phyloP scores from a whole-genome alignment of 176 grass and related monocot genomes.

The Triticum dicoccoides region DNA sequence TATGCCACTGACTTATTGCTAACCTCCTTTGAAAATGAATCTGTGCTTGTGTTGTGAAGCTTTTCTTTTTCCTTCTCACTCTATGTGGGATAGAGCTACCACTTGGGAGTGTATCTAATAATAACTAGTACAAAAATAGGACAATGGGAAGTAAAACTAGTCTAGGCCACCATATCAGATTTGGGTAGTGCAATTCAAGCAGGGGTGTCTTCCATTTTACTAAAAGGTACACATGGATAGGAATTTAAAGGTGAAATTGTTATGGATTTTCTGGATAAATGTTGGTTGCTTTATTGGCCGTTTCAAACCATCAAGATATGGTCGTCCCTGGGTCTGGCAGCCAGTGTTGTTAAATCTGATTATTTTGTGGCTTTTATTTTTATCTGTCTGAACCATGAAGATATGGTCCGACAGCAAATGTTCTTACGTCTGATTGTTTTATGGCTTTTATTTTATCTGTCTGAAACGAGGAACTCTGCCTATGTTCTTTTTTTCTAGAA shows the following conservation, averaged over 20 bases:
- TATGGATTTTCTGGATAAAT: constrained; percentile 3
- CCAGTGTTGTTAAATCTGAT: neutral
- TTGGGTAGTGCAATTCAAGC: neutral
- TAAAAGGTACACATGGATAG: neutral
- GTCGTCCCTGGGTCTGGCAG: neutral
- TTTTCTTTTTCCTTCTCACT: constrained; percentile 1
- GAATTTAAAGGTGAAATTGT: constrained; percentile 3
- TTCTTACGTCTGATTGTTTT: constrained; percentile 3
- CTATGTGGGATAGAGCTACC: neutral
- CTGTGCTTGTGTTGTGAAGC: neutral
- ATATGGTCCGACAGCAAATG: neutral
- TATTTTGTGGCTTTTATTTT: neutral
- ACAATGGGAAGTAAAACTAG: neutral
- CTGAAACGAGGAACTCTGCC: neutral
- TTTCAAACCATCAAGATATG: neutral
- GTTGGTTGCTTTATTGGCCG: neutral
- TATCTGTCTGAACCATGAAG: constrained; percentile 1
- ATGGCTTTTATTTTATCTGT: neutral
- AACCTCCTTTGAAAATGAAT: constrained; percentile 18
- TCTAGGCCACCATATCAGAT: neutral
- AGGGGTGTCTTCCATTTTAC: neutral
- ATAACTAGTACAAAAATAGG: neutral
- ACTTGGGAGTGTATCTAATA: neutral
- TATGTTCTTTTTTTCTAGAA: neutral
- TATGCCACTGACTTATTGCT: neutral